Evolutionary conservation across 345 rosid genomes (phyloP), one percentile per base, ranked within the genome.

Genomic region (Pistacia atlantica): DNA sequence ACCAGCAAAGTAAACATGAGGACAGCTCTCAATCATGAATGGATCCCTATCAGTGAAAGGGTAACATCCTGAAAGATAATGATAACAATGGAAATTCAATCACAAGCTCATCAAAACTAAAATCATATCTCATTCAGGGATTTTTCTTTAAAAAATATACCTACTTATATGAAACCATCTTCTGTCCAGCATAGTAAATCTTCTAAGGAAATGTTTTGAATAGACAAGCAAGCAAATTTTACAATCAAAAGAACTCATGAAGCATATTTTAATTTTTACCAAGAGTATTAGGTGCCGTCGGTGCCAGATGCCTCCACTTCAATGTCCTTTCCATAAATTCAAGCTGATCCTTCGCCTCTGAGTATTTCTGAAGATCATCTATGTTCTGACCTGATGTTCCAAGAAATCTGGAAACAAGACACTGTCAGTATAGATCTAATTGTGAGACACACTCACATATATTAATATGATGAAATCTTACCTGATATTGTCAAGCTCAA

Each of bases 381-480:
- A 97, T 88, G 66, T 94, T 97, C 84, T 97, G 98, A 80, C 98
- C 99, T n/a, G 99, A 97, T 35, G 99, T 97, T 84, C 99, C 97
- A 79, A 97, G 98, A 87, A 97, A 92, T 80, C 98, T 97, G 77
- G 35, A 78, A 77, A 54, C 45, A 62, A n/a, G 17, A 38, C 70
- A 57, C 14, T 55, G 77, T 58, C 74, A 52, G 20, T 55, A 64
- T 66, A 67, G 35, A 72, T 79, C 51, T 37, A 51, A 33, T 70
- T 70, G 20, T 35, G 71, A 4, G 20, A 48, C 45, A 33, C 13
- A 65, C 22, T 46, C 16, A 18, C 46, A 72, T 51, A 18, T 25
- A 60, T 5, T 13, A 16, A 75, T 49, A 71, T 55, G 51, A 16
- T 17, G 13, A 72, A 72, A 42, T 72, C 65, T 81, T 79, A 91